phyloP scores from a whole-genome alignment of 176 grass and related monocot genomes.

The barley (Hordeum vulgare) region MorexV3_pseudomolecules_assembly NC_058520.1:558188766-558189265 shows the following conservation, averaged over 20 bases:
- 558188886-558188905: neutral
- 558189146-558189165: neutral
- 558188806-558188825: neutral
- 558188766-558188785: neutral
- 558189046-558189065: neutral
- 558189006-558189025: neutral
- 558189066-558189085: neutral
- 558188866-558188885: neutral
- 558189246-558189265: neutral
- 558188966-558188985: neutral
- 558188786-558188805: constrained; percentile 6
- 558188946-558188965: neutral
- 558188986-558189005: neutral
- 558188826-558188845: neutral
- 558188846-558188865: neutral
- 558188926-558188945: neutral
- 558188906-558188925: neutral
- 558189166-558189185: neutral
- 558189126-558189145: neutral
- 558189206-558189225: neutral
- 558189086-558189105: neutral
- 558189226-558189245: neutral
- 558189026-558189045: neutral
- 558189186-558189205: neutral
- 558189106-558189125: neutral